Conservation (phyloP, 2,329 filamentous ascomycete species). For the Stromatinia cepivora region DNA sequence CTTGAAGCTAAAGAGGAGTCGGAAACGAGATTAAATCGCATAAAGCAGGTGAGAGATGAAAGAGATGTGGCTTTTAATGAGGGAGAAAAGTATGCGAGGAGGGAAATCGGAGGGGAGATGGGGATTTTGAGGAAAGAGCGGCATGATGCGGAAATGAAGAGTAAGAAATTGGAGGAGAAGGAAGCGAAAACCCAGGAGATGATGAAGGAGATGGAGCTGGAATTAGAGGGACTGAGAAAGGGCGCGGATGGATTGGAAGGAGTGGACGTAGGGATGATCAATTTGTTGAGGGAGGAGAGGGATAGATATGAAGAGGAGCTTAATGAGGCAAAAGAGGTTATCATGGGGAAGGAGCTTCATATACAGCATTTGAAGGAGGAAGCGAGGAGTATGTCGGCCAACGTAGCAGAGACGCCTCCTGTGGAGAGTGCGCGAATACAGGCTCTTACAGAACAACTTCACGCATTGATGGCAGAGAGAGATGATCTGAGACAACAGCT, state of each 20-base stretch:
- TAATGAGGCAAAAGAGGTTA: neutral
- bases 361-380: neutral
- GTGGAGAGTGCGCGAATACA: too few relatives aligned
- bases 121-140: neutral
- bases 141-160: neutral
- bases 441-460: neutral
- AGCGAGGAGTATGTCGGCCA: neutral
- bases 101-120: neutral
- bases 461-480: neutral
- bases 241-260: neutral
- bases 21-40: neutral
- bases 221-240: neutral
- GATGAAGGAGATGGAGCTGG: neutral
- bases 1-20: neutral
- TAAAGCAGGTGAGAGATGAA: slow-evolving; percentile 8
- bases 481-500: slow-evolving; percentile 6
- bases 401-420: neutral
- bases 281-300: neutral
- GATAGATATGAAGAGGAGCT: slow-evolving; percentile 2
- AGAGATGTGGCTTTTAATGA: neutral
- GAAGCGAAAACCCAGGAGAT: neutral
- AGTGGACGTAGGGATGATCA: too few relatives aligned
- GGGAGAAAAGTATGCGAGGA: neutral
- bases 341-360: neutral
- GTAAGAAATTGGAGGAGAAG: neutral